Percentiles rank a stretch among this genome's conserved stretches.
Conservation (phyloP, 2,329 filamentous ascomycete species). For the Scedosporium dehoogii region DNA sequence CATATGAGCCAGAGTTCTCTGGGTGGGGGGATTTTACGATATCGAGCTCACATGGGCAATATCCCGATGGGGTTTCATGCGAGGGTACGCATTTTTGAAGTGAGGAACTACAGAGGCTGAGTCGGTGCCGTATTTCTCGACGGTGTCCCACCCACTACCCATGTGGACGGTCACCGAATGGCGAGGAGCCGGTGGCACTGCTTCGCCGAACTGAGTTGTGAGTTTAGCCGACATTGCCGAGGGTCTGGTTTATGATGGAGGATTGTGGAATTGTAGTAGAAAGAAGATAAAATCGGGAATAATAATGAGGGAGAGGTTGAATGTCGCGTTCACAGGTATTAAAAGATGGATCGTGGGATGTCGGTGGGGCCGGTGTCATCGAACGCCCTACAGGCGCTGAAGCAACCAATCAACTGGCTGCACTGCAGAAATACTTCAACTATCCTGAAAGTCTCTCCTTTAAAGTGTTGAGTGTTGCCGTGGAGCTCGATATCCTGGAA, state of each 20-base stretch:
- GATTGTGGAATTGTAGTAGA: background rate
- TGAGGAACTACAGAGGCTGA: constrained; percentile 23
- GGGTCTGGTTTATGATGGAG: background rate
- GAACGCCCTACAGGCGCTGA: no score
- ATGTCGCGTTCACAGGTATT: no score
- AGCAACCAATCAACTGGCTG: no score
- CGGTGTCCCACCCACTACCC: constrained; percentile 29
- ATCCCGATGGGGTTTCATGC: constrained; percentile 29
- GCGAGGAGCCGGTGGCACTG: background rate
- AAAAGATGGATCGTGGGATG: no score
- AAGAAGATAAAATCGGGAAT: no score
- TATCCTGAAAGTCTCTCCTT: no score
- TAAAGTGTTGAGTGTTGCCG: no score
- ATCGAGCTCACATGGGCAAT: constrained; percentile 20
- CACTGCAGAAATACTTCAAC: no score
- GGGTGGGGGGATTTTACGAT: background rate
- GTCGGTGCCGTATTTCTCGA: constrained; percentile 29
- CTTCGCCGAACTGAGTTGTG: background rate
- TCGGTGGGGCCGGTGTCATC: no score
- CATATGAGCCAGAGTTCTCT: background rate
- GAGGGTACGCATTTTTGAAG: constrained; percentile 35
- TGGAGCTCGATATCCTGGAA: no score
- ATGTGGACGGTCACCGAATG: constrained; percentile 29
- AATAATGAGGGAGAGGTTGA: no score
- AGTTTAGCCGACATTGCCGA: background rate